Evolutionary conservation across 495 filamentous ascomycete genomes (phyloP).

Genomic region (Podospora pseudoanserina): DNA sequence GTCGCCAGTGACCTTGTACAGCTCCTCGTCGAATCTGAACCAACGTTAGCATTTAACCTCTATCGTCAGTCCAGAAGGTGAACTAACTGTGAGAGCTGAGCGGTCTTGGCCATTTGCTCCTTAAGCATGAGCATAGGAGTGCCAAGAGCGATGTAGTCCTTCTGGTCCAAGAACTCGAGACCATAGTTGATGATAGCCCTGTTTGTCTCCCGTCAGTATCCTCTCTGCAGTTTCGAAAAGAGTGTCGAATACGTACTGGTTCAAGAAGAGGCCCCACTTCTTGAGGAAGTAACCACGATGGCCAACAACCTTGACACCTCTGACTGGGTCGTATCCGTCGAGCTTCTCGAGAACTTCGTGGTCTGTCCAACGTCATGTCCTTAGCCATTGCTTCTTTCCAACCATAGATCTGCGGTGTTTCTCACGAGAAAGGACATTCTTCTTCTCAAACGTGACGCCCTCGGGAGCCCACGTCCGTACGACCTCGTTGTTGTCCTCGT

Average conservation of each 20-base stretch:
- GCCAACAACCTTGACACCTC: constrained; percentile 90
- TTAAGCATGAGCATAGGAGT: constrained; percentile 95
- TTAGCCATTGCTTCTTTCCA: constrained; percentile 17
- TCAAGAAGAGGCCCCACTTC: constrained; percentile 87
- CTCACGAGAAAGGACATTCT: constrained; percentile 32
- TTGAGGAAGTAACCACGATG: constrained; percentile 93
- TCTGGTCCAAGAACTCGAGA: constrained; percentile 74
- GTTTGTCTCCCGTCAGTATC: neutral
- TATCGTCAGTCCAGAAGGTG: neutral
- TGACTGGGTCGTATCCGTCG: constrained; percentile 89
- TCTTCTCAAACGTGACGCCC: constrained; percentile 63
- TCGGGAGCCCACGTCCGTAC: constrained; percentile 76
- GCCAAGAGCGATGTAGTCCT: constrained; percentile 81
- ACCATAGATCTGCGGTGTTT: constrained; percentile 21
- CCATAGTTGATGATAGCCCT: constrained; percentile 87
- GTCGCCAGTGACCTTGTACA: constrained; percentile 92
- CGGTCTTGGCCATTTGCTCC: constrained; percentile 98
- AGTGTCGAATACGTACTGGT: constrained; percentile 25
- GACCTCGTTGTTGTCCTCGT: constrained; percentile 85
- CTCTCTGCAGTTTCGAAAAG: neutral
- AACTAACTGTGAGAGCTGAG: constrained; percentile 74
- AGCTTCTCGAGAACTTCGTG: constrained; percentile 88
- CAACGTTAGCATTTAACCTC: neutral
- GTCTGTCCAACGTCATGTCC: constrained; percentile 48
- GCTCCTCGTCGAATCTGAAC: constrained; percentile 76